Evolutionary conservation across 78 protist species (phyloP), one percentile per base, ranked within the genome.

Genomic region (Guillardia theta): DNA sequence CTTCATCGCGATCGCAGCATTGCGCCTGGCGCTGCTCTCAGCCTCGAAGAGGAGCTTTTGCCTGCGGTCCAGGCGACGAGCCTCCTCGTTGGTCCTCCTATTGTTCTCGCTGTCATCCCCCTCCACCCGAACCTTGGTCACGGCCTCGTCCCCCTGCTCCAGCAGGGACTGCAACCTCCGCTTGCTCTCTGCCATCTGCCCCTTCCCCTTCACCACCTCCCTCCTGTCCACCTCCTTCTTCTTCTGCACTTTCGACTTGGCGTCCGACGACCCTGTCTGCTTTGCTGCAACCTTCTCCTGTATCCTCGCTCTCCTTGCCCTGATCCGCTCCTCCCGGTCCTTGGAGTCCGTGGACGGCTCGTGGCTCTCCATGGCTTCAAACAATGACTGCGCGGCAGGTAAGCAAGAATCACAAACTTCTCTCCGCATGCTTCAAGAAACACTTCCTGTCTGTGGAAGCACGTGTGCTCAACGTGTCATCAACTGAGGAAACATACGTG

Each of bases 11-110:
- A 95, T 53, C 18, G 76, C 87, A 4, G 93, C 96, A 36, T 88
- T 95, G 36, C 64, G 50, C 36, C 83, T 27, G 37, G 94, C 95
- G 33, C 64, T 30, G 37, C 18, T 27, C 88, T 93, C 92, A 19
- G 92, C 95, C 53, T 92, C 95, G 50, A 37, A 46, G 27, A 90
- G 93, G 44, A 93, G 83, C 83, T 93, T 93, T 92, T 87, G 95
- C 27, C 93, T 64, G 43, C 95, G 78, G 27, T 48, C 64, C 58
- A 47, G 83, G 0, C 93, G 53, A n/a, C 24, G 64, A 9, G 54
- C 39, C 88, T 80, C 93, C 88, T 78, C 93, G 33, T 9, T n/a
- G 64, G 58, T 87, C 5, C 95, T 90, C 12, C 95, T 48, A 58
- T 80, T n/a, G 70, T 93, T 93, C 64, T 93, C 95, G 15, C 87